Base-by-base conservation (phyloP, 2,329 filamentous ascomycete genomes). In the Paracoccidioides brasiliensis region DNA sequence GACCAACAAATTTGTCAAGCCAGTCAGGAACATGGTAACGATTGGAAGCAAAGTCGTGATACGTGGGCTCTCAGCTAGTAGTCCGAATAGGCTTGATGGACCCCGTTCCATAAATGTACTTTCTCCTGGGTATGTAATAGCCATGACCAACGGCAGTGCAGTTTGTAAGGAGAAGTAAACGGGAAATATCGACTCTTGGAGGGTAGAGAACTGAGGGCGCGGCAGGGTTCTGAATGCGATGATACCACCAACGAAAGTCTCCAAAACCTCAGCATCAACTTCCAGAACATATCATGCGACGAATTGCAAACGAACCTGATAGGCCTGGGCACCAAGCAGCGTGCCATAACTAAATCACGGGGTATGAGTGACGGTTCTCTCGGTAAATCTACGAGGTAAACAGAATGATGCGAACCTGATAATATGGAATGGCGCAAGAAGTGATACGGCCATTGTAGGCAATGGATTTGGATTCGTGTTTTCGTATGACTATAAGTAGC, bases 81-180 rank as follows among this genome's bases (percentile, higher is more conserved):
- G 71, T 10, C 83, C 82, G 7, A 69, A 64, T 54, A 84, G 54
- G 51, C 81, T 72, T 49, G 72, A 71, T 56, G 74, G 61, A 51
- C 63, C 54, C 60, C 66, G 60, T 37, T 66, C 66, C 7, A 70
- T 60, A 28, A 62, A 63, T 33, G 67, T 66, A 50, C 61, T 67
- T 63, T 77, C 78, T n/a, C 80, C 83, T 5, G 90, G 90, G 67
- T 88, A 91, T 4, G 91, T 96, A 55, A 94, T 67, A 22, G 86
- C 84, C 15, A 96, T 75, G 28, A 88, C 66, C 14, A 85, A 70
- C 0, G 93, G 88, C 0, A 91, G 75, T 5, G 79, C 77, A 3
- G 88, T 84, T 73, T 97, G 91, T 56, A 97, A 75, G 48, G 81
- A 77, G 70, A 97, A 97, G 77, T 95, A 98, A 64, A 88, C 78